Evolutionary conservation across 257 asterid species (phyloP).

Genomic region (Echites panduratus): DNA sequence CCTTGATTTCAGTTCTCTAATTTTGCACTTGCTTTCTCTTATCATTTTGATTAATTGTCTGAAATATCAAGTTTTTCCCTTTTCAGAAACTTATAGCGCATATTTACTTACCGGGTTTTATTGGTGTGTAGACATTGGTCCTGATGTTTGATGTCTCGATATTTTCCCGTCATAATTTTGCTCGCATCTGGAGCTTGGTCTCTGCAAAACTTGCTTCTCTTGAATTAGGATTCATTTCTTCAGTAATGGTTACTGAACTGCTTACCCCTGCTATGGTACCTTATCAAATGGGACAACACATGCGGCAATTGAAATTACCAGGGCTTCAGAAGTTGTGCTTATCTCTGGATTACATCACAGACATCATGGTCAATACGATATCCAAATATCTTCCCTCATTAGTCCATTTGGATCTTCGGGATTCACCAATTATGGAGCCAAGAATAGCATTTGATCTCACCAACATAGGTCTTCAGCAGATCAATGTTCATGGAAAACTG

Average conservation of each 20-base stretch:
- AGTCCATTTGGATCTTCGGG: slow-evolving; percentile 88
- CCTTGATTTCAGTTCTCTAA: background rate
- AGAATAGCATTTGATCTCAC: slow-evolving; percentile 81
- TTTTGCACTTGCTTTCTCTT: background rate
- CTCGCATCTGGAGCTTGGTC: slow-evolving; percentile 75
- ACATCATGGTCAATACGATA: slow-evolving; percentile 71
- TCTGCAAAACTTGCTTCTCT: slow-evolving; percentile 64
- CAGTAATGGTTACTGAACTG: slow-evolving; percentile 76
- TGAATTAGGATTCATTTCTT: slow-evolving; percentile 80
- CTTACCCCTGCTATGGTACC: slow-evolving; percentile 62
- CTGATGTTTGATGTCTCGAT: slow-evolving; percentile 86
- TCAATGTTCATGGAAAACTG: slow-evolving; percentile 73
- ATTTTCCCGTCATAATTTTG: slow-evolving; percentile 65
- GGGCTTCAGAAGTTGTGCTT: slow-evolving; percentile 67
- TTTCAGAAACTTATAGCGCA: background rate
- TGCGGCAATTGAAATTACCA: slow-evolving; percentile 49
- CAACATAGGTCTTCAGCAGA: slow-evolving; percentile 81
- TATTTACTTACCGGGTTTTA: slow-evolving; percentile 21
- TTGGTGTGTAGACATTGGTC: slow-evolving; percentile 65
- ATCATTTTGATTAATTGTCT: background rate
- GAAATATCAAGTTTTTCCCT: background rate
- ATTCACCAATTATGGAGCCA: slow-evolving; percentile 88
- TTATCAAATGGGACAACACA: slow-evolving; percentile 34
- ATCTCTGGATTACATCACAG: slow-evolving; percentile 88
- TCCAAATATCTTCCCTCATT: slow-evolving; percentile 48